Base-by-base conservation (phyloP, 805 yeast genomes). In the Brettanomyces sp. region DNA sequence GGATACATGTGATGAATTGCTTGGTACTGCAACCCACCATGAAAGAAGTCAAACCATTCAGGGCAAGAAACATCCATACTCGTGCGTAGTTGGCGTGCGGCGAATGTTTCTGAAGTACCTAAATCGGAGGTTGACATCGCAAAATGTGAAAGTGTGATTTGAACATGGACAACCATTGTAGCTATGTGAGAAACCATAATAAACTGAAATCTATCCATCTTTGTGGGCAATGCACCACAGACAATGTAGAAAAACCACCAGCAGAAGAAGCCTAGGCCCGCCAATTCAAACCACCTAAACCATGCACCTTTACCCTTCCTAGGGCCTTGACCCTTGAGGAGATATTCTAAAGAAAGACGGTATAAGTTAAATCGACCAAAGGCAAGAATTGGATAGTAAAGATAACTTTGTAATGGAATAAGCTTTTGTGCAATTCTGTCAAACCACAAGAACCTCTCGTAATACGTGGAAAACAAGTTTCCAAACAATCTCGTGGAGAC, bases 51-150 rank as follows among this genome's bases (percentile, higher is more conserved):
- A 42, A 88, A 71, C 96, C 96, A 88, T 50, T 77, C 82, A 3
- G 96, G 96, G 67, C 96, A 88, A 55, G 84, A 91, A 33, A 88
- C 95, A 60, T 88, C 96, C 96, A 88, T 89, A 3, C 96, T 88
- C 1, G 96, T 89, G 55, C 96, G 73, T 3, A 88, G 59, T 64
- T 88, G 96, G 52, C 93, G 74, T 49, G 84, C 80, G 0, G 82
- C 77, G 57, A 88, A 88, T 6, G 88, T 73, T 61, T 88, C 96
- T 39, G 82, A 74, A 7, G 78, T 74, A 1, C 96, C 96, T 14
- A 88, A 66, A 57, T 88, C 95, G 4, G 93, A 74, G 0, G 96
- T 89, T 1, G 95, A 85, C 95, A 88, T 89, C 35, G 95, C 95
- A 68, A 88, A 88, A 62, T 88, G 96, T 12, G 90, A 81, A 39